Evolutionary conservation across 1,139 yeast genomes (phyloP).

Genomic region (Kodamaea sp.): DNA sequence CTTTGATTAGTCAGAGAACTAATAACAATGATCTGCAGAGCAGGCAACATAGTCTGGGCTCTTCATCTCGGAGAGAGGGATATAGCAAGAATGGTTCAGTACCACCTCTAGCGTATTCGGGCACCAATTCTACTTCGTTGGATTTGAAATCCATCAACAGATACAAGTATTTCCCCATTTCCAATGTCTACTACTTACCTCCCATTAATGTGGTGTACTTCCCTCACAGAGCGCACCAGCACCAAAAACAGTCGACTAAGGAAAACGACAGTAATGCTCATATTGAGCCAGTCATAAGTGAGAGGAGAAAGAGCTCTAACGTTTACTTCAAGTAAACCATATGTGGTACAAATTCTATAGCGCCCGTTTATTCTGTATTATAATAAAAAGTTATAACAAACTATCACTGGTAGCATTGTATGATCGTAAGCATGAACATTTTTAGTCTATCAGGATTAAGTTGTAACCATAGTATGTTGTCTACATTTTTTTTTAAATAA

Average conservation of each 20-base stretch:
- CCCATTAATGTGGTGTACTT: slow-evolving; percentile 62
- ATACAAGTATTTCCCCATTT: slow-evolving; percentile 59
- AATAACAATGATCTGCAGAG: background rate
- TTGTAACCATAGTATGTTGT: too few species aligned
- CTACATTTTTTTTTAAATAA: too few species aligned
- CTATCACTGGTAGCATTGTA: too few species aligned
- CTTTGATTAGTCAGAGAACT: background rate
- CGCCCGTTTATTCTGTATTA: too few species aligned
- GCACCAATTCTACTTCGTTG: slow-evolving; percentile 9
- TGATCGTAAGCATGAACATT: too few species aligned
- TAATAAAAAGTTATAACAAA: too few species aligned
- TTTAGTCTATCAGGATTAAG: too few species aligned
- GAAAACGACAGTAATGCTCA: slow-evolving; percentile 7
- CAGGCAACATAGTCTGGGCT: slow-evolving; percentile 2
- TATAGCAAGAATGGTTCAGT: slow-evolving; percentile 5
- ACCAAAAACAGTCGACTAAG: slow-evolving; percentile 9
- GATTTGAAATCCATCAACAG: slow-evolving; percentile 20
- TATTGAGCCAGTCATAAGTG: slow-evolving; percentile 11
- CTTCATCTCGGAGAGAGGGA: slow-evolving; percentile 1
- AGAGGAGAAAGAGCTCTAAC: slow-evolving; percentile 18
- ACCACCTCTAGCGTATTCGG: slow-evolving; percentile 11
- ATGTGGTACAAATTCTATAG: too few species aligned
- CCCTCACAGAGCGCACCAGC: slow-evolving; percentile 59
- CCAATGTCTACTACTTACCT: slow-evolving; percentile 56
- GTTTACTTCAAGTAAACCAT: slow-evolving; percentile 16